Conservation (phyloP, 2,329 filamentous ascomycete genomes). For the Diaporthe caulivora region DNA sequence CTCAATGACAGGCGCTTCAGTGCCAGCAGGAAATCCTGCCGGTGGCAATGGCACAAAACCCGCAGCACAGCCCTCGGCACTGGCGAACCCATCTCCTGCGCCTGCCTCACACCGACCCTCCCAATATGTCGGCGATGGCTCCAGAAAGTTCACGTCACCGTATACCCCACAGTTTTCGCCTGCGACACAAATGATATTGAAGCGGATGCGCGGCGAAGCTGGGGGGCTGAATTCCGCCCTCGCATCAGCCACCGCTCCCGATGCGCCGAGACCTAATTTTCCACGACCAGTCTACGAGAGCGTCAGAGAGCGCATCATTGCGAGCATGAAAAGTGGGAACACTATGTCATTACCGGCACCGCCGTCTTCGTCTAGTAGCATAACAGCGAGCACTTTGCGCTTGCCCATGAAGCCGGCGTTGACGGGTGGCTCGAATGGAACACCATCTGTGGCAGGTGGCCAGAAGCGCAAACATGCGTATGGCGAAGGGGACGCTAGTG, state of each 20-base stretch:
- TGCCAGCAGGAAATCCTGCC: not conserved
- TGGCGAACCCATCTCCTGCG: conserved; percentile 6
- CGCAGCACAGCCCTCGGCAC: conserved; percentile 14
- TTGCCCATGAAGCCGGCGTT: conserved; percentile 30
- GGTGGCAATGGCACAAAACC: not conserved
- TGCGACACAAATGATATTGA: conserved; percentile 42
- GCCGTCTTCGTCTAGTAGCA: conserved; percentile 20
- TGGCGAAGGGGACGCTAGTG: conserved; percentile 41
- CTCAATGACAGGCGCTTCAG: not conserved
- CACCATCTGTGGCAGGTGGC: conserved; percentile 14
- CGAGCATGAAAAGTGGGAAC: conserved; percentile 52
- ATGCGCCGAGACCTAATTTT: conserved; percentile 42
- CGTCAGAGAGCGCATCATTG: conserved; percentile 54
- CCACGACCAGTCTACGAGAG: conserved; percentile 53
- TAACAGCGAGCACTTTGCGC: conserved; percentile 26
- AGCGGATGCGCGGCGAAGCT: conserved; percentile 44
- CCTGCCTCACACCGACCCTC: conserved; percentile 1
- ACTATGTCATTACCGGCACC: conserved; percentile 52
- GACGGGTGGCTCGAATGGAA: conserved; percentile 21
- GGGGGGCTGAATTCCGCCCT: conserved; percentile 43
- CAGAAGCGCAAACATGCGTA: conserved; percentile 41
- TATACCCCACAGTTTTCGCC: conserved; percentile 39
- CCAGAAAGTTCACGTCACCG: conserved; percentile 69
- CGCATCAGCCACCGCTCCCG: conserved; percentile 43
- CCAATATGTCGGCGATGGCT: not conserved